These are phyloP conservation scores for Lasiosphaeria miniovina DNA, from an alignment of 495 filamentous ascomycete species.

Conservation along the genomic window DNA sequence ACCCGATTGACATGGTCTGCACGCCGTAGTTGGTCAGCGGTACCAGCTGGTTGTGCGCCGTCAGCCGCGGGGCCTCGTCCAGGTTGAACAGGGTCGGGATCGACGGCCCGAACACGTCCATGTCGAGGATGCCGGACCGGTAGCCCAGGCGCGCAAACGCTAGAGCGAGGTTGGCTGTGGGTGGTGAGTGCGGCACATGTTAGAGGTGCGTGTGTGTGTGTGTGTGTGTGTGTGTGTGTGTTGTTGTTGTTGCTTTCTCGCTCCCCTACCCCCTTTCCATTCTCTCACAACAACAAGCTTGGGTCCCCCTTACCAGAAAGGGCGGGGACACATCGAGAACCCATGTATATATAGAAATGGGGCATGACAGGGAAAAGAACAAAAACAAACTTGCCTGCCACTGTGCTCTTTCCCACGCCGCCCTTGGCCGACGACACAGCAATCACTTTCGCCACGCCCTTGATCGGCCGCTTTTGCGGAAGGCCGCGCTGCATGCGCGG, in stretches of 20 bases:
- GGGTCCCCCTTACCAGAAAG: neutral
- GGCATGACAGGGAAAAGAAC: neutral
- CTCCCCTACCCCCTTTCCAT: neutral
- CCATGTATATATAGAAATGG: no score
- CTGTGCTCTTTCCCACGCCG: conserved; percentile 92
- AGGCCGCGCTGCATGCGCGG: conserved; percentile 82
- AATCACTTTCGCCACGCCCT: conserved; percentile 78
- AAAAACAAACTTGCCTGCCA: conserved; percentile 58
- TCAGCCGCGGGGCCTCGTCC: conserved; percentile 62
- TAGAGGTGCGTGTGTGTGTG: neutral
- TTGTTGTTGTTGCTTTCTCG: neutral
- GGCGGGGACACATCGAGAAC: neutral
- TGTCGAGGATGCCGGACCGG: conserved; percentile 83
- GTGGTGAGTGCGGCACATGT: neutral
- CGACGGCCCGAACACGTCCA: conserved; percentile 94
- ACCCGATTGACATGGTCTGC: conserved; percentile 98
- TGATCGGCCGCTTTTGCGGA: conserved; percentile 74
- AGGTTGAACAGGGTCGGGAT: conserved; percentile 88
- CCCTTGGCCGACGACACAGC: conserved; percentile 95
- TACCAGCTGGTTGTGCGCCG: conserved; percentile 70
- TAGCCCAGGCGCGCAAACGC: conserved; percentile 77
- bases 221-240: no score
- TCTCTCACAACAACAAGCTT: neutral
- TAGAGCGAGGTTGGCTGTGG: conserved; percentile 77
- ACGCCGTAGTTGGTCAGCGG: conserved; percentile 94